These are phyloP conservation scores for Pseudopithomyces maydicus DNA, from an alignment of 2,329 filamentous ascomycete genomes.

Conservation along the genomic window DNA sequence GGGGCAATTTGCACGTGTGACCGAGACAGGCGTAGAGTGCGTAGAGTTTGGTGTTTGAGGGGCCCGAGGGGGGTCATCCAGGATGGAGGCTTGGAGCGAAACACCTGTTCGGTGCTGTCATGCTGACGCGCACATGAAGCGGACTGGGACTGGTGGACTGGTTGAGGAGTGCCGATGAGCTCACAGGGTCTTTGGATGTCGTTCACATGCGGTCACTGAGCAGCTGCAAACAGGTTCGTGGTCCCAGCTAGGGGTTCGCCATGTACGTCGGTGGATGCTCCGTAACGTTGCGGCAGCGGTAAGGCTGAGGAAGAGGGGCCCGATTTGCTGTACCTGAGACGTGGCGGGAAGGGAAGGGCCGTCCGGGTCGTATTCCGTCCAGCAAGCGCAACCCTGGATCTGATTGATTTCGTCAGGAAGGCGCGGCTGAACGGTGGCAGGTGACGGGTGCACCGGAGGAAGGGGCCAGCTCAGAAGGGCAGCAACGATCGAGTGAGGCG, in stretches of 20 bases:
- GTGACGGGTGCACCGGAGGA: background rate
- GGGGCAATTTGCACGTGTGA: constrained; percentile 8
- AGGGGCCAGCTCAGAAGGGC: background rate
- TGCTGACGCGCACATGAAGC: background rate
- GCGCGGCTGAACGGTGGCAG: no score
- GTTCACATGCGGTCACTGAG: background rate
- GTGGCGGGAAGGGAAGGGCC: background rate
- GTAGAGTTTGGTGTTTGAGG: constrained; percentile 6
- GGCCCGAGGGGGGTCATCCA: no score
- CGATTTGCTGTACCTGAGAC: background rate
- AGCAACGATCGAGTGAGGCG: background rate
- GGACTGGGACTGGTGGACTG: background rate
- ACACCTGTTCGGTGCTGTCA: background rate
- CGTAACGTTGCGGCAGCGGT: background rate
- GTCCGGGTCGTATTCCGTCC: background rate
- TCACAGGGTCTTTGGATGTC: background rate
- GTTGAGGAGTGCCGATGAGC: background rate
- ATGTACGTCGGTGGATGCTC: background rate
- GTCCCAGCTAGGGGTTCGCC: background rate
- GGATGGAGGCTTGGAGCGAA: background rate
- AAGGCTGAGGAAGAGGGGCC: background rate
- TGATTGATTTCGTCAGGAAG: no score
- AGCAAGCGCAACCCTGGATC: background rate
- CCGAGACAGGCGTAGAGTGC: background rate
- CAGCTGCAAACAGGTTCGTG: background rate